Percentiles rank a stretch among this genome's conserved stretches.
phyloP scores from a whole-genome alignment of 2,329 filamentous ascomycete genomes.

The Aspergillus sp. region DNA sequence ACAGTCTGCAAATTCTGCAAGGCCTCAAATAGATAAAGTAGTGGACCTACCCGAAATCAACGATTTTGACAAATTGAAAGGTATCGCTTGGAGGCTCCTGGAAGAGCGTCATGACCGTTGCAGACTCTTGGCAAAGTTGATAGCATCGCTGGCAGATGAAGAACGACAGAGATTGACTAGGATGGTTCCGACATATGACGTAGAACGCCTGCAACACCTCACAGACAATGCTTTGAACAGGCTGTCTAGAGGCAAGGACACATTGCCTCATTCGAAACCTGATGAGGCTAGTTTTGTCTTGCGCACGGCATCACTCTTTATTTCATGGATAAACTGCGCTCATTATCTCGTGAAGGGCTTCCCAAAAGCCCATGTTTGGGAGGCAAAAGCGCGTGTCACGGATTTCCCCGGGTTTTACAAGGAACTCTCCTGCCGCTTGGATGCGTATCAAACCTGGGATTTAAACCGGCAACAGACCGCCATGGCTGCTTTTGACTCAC shows the following conservation, averaged over 20 bases:
- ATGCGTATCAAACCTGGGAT: constrained; percentile 19
- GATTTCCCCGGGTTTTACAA: constrained; percentile 34
- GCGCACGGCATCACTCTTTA: constrained; percentile 31
- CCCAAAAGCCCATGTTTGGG: constrained; percentile 19
- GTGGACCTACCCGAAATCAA: constrained; percentile 19
- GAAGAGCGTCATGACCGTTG: constrained; percentile 41
- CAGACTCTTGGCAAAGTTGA: constrained; percentile 35
- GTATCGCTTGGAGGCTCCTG: constrained; percentile 40
- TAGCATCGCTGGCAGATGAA: constrained; percentile 22
- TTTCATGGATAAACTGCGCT: constrained; percentile 36
- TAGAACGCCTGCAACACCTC: constrained; percentile 12
- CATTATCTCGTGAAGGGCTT: constrained; percentile 24
- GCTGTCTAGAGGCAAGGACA: constrained; percentile 12
- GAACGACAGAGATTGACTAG: constrained; percentile 21
- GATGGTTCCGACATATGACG: constrained; percentile 17
- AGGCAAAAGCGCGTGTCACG: constrained; percentile 25
- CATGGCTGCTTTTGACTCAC: constrained; percentile 23
- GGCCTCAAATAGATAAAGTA: neutral
- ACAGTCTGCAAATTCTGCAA: neutral
- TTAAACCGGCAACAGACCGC: neutral
- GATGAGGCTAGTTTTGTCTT: constrained; percentile 19
- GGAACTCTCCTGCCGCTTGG: constrained; percentile 29
- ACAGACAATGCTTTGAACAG: constrained; percentile 19
- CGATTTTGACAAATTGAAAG: constrained; percentile 31
- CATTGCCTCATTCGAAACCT: constrained; percentile 9